Conservation (phyloP, 2,329 filamentous ascomycete species). For the Calonectria pteridis region DNA sequence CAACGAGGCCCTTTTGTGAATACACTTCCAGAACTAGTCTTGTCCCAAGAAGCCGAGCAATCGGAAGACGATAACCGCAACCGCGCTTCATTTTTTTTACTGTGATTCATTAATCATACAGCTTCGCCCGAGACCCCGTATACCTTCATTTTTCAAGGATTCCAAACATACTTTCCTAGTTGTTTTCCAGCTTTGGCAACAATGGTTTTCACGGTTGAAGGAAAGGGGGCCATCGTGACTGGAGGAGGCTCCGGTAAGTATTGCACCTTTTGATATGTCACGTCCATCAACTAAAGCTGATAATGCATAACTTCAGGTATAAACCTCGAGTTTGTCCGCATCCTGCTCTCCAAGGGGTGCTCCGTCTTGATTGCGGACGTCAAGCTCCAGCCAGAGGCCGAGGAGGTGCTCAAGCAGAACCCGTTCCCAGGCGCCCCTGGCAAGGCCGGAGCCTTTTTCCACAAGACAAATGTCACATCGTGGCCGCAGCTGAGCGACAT, state of each 20-base stretch:
- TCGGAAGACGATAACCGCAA: conserved; percentile 34
- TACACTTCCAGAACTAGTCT: neutral
- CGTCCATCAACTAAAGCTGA: neutral
- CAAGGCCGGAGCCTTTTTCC: conserved; percentile 48
- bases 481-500: conserved; percentile 51
- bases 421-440: conserved; percentile 37
- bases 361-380: conserved; percentile 55
- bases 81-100: neutral
- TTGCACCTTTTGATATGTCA: neutral
- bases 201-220: conserved; percentile 31
- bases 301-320: conserved; percentile 49
- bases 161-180: neutral
- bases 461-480: conserved; percentile 52
- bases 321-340: conserved; percentile 50
- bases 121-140: neutral
- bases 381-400: conserved; percentile 50
- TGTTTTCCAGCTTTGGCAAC: neutral
- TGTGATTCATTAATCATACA: neutral
- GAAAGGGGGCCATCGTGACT: conserved; percentile 37
- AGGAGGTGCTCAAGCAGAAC: conserved; percentile 48
- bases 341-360: conserved; percentile 51
- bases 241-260: conserved; percentile 39
- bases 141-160: neutral
- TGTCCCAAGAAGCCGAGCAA: neutral
- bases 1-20: neutral